These are phyloP conservation scores for Malus hybrid DNA, from an alignment of 331 rosid genomes.

Conservation along the genomic window DNA sequence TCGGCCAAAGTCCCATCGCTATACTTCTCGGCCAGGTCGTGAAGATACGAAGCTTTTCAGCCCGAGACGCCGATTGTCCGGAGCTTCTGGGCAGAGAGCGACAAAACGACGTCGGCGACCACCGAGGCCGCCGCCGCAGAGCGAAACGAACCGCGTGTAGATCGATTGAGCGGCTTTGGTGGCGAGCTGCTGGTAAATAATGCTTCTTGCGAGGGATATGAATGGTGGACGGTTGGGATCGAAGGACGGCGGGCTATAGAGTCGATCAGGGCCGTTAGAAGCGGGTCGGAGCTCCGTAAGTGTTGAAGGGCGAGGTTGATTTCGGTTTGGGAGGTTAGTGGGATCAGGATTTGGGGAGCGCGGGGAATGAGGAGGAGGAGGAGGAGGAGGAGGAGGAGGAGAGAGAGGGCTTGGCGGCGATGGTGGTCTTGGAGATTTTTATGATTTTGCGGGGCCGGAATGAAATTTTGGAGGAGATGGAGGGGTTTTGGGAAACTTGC, in stretches of 20 bases:
- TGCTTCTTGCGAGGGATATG: constrained; percentile 45
- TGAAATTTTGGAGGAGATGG: constrained; percentile 39
- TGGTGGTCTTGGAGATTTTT: constrained; percentile 24
- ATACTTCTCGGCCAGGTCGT: constrained; percentile 52
- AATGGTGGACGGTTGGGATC: constrained; percentile 35
- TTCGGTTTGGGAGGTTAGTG: constrained; percentile 33
- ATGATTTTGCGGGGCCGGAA: constrained; percentile 51
- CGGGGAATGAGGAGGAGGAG: background rate
- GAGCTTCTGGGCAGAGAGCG: constrained; percentile 38
- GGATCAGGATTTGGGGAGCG: constrained; percentile 14
- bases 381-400: background rate
- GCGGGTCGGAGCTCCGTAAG: constrained; percentile 46
- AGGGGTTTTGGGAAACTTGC: constrained; percentile 14
- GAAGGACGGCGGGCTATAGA: constrained; percentile 38
- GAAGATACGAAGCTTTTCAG: constrained; percentile 62
- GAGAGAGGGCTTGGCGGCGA: background rate
- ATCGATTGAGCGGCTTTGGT: constrained; percentile 50
- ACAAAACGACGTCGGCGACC: constrained; percentile 31
- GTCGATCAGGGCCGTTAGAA: constrained; percentile 38
- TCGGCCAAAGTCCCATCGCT: constrained; percentile 45
- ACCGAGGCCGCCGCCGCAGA: constrained; percentile 53
- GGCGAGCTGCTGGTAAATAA: constrained; percentile 75
- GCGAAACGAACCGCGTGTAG: constrained; percentile 47
- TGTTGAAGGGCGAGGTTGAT: constrained; percentile 47
- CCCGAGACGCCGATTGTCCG: constrained; percentile 58